phyloP scores from a whole-genome alignment of 768 basidiomycete genomes.

The Tylopilus sp. region DNA sequence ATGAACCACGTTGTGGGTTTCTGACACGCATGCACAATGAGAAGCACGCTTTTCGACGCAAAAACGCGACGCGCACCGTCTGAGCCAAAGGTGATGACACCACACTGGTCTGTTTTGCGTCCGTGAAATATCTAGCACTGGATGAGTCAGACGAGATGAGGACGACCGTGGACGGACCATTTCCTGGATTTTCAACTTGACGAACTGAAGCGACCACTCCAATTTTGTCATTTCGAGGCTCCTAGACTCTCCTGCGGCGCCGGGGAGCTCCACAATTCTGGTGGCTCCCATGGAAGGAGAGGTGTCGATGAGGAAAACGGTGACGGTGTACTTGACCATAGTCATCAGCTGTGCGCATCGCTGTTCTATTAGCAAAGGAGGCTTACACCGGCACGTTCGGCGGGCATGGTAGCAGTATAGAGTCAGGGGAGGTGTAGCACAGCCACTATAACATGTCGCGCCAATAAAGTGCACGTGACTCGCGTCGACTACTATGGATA shows the following conservation, averaged over 20 bases:
- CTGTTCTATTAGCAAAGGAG: background rate
- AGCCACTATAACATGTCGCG: slow-evolving; percentile 25
- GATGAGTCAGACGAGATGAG: background rate
- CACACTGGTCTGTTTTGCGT: slow-evolving; percentile 91
- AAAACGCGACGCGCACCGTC: slow-evolving; percentile 45
- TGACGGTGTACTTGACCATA: slow-evolving; percentile 66
- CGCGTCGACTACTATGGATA: too few relatives aligned
- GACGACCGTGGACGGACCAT: slow-evolving; percentile 52
- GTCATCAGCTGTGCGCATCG: background rate
- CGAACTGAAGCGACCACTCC: slow-evolving; percentile 80
- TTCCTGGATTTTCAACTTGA: slow-evolving; percentile 87
- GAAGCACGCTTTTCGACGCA: background rate
- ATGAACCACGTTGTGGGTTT: slow-evolving; percentile 64
- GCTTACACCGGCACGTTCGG: slow-evolving; percentile 77
- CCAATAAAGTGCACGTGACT: slow-evolving; percentile 31
- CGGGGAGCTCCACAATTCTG: slow-evolving; percentile 53
- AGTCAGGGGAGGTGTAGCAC: slow-evolving; percentile 15
- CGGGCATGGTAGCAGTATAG: slow-evolving; percentile 49
- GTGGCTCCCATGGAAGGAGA: slow-evolving; percentile 80
- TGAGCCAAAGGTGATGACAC: slow-evolving; percentile 85
- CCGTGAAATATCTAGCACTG: slow-evolving; percentile 75
- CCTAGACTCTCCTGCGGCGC: slow-evolving; percentile 48
- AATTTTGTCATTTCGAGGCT: slow-evolving; percentile 69
- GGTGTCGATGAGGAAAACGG: slow-evolving; percentile 86
- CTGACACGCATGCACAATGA: slow-evolving; percentile 30